phyloP scores from a whole-genome alignment of 2,329 filamentous ascomycete genomes.

The Aspergillus japonicus region DNA sequence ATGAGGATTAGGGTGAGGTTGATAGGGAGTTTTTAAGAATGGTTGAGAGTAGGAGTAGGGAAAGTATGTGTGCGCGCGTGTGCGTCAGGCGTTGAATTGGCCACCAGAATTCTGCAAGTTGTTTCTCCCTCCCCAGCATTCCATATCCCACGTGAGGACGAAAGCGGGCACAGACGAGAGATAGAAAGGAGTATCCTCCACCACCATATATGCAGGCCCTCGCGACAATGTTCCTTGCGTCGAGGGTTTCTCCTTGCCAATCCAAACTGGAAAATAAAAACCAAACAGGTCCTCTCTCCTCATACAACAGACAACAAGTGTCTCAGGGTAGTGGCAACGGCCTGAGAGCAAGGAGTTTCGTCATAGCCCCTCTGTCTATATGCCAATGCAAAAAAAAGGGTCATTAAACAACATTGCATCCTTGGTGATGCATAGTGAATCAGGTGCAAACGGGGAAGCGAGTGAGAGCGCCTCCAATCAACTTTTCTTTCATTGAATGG shows the following conservation, averaged over 20 bases:
- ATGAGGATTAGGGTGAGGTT: too few relatives aligned
- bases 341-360: conserved; percentile 12
- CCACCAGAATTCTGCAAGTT: background rate
- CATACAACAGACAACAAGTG: conserved; percentile 1
- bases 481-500: conserved; percentile 28
- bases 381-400: conserved; percentile 31
- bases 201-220: background rate
- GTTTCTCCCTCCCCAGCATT: background rate
- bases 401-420: conserved; percentile 29
- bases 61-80: too few relatives aligned
- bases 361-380: conserved; percentile 28
- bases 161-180: background rate
- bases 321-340: conserved; percentile 7
- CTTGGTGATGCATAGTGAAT: conserved; percentile 40
- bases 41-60: background rate
- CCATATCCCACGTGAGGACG: background rate
- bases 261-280: background rate
- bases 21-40: too few relatives aligned
- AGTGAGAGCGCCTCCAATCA: conserved; percentile 27
- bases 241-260: background rate
- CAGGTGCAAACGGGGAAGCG: conserved; percentile 35
- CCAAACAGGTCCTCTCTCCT: background rate
- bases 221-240: background rate
- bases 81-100: background rate
- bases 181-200: background rate